Evolutionary conservation across 306 rosid genomes (phyloP), one percentile per base, ranked within the genome.

Genomic region (Ochetophila trinervis): DNA sequence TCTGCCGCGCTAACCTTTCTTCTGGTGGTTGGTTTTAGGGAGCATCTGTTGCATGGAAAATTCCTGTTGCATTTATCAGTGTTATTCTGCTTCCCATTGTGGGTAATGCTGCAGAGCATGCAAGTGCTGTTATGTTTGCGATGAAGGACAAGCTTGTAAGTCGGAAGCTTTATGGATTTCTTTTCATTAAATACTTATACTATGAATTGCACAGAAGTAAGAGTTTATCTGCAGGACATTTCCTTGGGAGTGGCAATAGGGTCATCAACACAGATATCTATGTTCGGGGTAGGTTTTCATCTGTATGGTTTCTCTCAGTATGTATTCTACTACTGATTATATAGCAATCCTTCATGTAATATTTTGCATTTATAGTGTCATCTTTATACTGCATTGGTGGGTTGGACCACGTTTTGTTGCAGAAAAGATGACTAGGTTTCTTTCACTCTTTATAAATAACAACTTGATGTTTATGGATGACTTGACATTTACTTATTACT

Each of bases 31-130:
- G 18, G 66, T 61, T 67, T 66, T 86, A 85, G 95, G 91, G 89
- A 67, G 91, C 95, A 65, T 87, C 97, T 47, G 32, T 50, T 37
- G 63, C 84, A 42, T 78, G 86, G 84, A 79, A 80, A 22, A 72
- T 87, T 59, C 90, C 95, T 7, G 62, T 90, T 40, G 21, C 95
- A 44, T 90, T 87, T 75, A 90, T 90, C 50, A 85, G 95, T 62
- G 95, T 90, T 53, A 75, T 90, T 72, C 72, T 90, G 83, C 97
- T 90, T 65, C 97, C 97, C 15, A 71, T 90, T 44, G 95, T 84
- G 78, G 91, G 90, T 59, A 87, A 90, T 78, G 97, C 97, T 53
- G 95, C 95, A 10, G 97, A 90, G 78, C 97, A 90, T 82, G 97
- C 95, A 60, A 85, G 92, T 68, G 97, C 95, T 60, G 45, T 90